Percentiles rank a stretch among this genome's conserved stretches.
These are phyloP conservation scores for Xylaria sp. DNA, from an alignment of 2,329 filamentous ascomycete genomes.

Conservation along the genomic window DNA sequence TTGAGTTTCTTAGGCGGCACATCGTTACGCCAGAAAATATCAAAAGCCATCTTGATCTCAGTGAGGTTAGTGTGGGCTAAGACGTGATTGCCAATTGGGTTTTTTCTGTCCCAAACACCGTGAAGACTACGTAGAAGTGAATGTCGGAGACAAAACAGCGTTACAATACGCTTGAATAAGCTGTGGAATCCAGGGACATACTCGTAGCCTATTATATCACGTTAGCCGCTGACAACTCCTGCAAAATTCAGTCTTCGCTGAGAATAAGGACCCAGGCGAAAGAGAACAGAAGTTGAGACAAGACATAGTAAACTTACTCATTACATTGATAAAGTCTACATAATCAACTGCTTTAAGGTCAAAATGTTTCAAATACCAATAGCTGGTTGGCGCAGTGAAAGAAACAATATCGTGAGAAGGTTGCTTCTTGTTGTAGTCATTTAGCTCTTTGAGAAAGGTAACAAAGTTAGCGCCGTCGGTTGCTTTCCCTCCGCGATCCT, in stretches of 20 bases:
- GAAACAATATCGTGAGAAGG: slow-evolving; percentile 15
- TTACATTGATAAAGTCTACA: background rate
- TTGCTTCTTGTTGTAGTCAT: slow-evolving; percentile 3
- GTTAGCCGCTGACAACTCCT: too few relatives aligned
- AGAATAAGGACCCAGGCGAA: too few relatives aligned
- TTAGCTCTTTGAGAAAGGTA: slow-evolving; percentile 51
- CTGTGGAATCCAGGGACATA: too few relatives aligned
- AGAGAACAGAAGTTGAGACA: too few relatives aligned
- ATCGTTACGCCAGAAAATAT: background rate
- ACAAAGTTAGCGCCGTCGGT: slow-evolving; percentile 34
- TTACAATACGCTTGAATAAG: too few relatives aligned
- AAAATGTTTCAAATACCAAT: slow-evolving; percentile 40
- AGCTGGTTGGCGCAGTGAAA: slow-evolving; percentile 30
- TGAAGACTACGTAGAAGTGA: slow-evolving; percentile 5
- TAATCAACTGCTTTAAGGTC: slow-evolving; percentile 25
- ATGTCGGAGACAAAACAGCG: too few relatives aligned
- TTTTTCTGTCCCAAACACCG: background rate
- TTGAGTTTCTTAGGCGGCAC: background rate
- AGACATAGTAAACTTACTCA: too few relatives aligned
- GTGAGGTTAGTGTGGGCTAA: background rate
- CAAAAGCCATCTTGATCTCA: background rate
- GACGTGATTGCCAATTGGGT: background rate
- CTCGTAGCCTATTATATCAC: too few relatives aligned
- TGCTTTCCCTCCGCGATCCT: slow-evolving; percentile 32
- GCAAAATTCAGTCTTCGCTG: too few relatives aligned